phyloP scores from a whole-genome alignment of 2,329 filamentous ascomycete genomes.

The Colletotrichum sp. region DNA sequence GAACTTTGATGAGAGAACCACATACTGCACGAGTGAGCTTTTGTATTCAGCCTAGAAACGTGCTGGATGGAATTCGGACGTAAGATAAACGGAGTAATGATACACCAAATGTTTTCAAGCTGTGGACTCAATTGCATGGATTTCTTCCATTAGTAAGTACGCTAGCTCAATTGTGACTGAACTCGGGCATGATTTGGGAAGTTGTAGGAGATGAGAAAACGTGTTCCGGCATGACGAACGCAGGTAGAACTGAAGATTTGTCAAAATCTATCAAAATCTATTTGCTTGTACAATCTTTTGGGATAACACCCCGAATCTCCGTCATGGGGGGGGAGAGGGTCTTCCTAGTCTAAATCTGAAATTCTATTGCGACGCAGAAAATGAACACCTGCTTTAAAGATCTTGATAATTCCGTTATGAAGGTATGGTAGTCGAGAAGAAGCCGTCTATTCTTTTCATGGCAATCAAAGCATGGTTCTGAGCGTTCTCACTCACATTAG shows the following conservation, averaged over 20 bases:
- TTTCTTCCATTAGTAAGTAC: background rate
- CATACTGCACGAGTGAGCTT: background rate
- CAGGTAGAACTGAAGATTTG: too few species aligned
- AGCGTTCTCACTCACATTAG: rapidly evolving
- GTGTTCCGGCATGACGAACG: too few species aligned
- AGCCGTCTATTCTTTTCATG: background rate
- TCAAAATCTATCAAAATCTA: too few species aligned
- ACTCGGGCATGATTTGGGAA: background rate
- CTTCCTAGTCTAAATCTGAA: too few species aligned
- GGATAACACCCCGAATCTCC: too few species aligned
- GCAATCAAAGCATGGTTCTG: background rate
- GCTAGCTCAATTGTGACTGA: rapidly evolving
- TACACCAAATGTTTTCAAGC: background rate
- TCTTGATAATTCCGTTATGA: background rate
- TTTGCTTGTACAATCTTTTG: too few species aligned
- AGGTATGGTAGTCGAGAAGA: background rate
- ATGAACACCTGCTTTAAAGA: rapidly evolving
- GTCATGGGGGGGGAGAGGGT: too few species aligned
- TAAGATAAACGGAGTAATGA: background rate
- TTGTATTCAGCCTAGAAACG: background rate
- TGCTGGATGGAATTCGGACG: background rate
- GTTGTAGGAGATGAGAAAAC: too few species aligned
- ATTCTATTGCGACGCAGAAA: rapidly evolving
- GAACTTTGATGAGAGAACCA: background rate
- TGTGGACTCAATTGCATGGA: rapidly evolving